phyloP scores from a whole-genome alignment of 345 rosid species.

The Diplotaxis tenuifolia region DNA sequence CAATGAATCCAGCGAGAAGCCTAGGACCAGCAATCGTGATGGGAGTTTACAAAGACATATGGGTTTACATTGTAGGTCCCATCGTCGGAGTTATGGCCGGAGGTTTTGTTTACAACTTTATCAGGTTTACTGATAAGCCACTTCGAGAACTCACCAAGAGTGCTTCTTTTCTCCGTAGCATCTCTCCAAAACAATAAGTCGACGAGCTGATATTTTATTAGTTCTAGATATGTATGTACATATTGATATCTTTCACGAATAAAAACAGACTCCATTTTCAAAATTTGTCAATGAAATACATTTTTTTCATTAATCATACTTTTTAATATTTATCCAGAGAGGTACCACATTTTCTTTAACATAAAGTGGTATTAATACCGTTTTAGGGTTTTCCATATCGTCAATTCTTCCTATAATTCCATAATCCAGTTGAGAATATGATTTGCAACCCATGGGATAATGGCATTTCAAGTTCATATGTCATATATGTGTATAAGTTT shows the following conservation, averaged over 20 bases:
- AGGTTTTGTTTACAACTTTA: slow-evolving; percentile 50
- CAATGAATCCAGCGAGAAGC: slow-evolving; percentile 89
- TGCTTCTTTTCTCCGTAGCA: slow-evolving; percentile 28
- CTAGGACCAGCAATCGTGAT: slow-evolving; percentile 67
- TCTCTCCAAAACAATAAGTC: slow-evolving; percentile 1
- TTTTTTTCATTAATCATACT: not conserved
- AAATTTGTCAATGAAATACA: not conserved
- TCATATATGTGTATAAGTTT: not conserved
- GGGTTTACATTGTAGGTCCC: slow-evolving; percentile 67
- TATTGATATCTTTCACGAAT: not conserved
- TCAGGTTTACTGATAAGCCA: slow-evolving; percentile 55
- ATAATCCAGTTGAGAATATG: not conserved
- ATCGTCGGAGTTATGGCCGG: slow-evolving; percentile 51
- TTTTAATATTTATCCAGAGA: not conserved
- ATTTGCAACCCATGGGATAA: not conserved
- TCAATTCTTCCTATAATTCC: not conserved
- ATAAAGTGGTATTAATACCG: not conserved
- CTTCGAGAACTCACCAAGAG: slow-evolving; percentile 46
- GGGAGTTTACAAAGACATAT: slow-evolving; percentile 49
- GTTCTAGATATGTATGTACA: not conserved
- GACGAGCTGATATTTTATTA: not conserved
- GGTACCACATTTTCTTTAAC: not conserved
- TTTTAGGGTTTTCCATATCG: not conserved
- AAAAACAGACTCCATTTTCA: not conserved
- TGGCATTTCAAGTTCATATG: not conserved